These are phyloP conservation scores for Diversispora epigaea DNA, from an alignment of 192 early-diverging fungal species.

Conservation along the genomic window DNA sequence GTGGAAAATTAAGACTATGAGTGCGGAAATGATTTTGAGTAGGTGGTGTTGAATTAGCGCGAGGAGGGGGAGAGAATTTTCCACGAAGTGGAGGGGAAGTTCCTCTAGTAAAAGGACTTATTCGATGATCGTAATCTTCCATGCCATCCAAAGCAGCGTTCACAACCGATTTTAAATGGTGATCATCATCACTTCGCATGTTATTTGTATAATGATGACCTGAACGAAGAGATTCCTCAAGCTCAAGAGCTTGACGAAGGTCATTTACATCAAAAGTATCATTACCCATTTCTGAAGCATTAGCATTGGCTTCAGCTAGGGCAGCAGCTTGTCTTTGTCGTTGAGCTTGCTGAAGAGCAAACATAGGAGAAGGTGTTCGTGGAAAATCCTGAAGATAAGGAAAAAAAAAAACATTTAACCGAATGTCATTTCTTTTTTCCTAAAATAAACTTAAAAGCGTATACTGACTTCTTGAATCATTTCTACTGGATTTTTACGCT, in stretches of 20 bases:
- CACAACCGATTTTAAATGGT: conserved; percentile 60
- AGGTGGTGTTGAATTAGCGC: conserved; percentile 70
- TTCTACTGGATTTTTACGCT: conserved; percentile 35
- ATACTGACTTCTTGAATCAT: conserved; percentile 41
- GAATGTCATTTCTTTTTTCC: conserved; percentile 33
- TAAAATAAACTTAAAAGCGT: not conserved
- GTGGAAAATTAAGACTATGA: conserved; percentile 40
- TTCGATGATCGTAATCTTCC: conserved; percentile 51
- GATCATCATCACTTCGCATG: conserved; percentile 43
- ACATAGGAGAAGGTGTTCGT: conserved; percentile 54
- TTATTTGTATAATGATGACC: conserved; percentile 33
- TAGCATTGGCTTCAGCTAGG: conserved; percentile 39
- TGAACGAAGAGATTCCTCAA: conserved; percentile 40
- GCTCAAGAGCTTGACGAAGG: conserved; percentile 40
- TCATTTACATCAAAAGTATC: conserved; percentile 40
- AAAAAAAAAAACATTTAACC: conserved; percentile 33
- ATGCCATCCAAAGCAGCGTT: conserved; percentile 59
- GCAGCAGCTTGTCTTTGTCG: conserved; percentile 38
- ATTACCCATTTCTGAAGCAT: conserved; percentile 39
- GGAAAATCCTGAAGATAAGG: conserved; percentile 51
- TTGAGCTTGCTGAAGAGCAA: conserved; percentile 47
- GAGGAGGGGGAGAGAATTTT: conserved; percentile 56
- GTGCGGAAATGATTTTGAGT: conserved; percentile 49
- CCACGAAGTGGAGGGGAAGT: conserved; percentile 40
- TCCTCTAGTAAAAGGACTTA: conserved; percentile 26